These are phyloP conservation scores for Malbranchea zuffiana DNA, from an alignment of 2,329 filamentous ascomycete species.

Conservation along the genomic window DNA sequence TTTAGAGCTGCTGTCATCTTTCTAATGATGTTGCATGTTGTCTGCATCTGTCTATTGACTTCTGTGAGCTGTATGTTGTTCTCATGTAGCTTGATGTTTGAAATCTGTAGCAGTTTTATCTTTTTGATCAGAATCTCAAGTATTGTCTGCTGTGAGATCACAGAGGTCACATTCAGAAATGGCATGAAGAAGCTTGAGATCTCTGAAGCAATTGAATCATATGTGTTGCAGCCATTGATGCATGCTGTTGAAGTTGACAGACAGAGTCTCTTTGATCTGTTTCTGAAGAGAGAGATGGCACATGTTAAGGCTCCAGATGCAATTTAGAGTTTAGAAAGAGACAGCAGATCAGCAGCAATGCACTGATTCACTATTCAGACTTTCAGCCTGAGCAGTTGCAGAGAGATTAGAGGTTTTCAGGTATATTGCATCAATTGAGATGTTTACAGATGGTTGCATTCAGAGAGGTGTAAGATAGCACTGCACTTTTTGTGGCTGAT, in stretches of 20 bases:
- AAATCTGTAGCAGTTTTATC: not conserved
- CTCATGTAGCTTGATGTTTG: not conserved
- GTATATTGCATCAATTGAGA: no score
- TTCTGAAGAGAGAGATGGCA: not conserved
- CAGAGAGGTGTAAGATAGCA: no score
- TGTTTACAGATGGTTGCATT: no score
- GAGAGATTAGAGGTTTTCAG: no score
- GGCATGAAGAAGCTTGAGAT: not conserved
- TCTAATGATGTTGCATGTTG: not conserved
- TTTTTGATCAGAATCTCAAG: not conserved
- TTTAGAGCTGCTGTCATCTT: not conserved
- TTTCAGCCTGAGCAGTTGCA: not conserved
- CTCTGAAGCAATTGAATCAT: not conserved
- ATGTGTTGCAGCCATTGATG: not conserved
- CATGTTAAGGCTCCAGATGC: not conserved
- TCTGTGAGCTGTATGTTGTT: not conserved
- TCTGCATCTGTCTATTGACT: not conserved
- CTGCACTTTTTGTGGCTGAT: no score
- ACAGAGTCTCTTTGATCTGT: not conserved
- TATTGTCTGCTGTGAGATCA: not conserved
- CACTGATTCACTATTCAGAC: slow-evolving; percentile 1
- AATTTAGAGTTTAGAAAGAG: not conserved
- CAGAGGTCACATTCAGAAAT: not conserved
- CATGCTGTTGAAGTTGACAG: not conserved
- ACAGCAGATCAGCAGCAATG: not conserved